Evolutionary conservation across 495 filamentous ascomycete species (phyloP).

Genomic region (Penicillium argentinense): DNA sequence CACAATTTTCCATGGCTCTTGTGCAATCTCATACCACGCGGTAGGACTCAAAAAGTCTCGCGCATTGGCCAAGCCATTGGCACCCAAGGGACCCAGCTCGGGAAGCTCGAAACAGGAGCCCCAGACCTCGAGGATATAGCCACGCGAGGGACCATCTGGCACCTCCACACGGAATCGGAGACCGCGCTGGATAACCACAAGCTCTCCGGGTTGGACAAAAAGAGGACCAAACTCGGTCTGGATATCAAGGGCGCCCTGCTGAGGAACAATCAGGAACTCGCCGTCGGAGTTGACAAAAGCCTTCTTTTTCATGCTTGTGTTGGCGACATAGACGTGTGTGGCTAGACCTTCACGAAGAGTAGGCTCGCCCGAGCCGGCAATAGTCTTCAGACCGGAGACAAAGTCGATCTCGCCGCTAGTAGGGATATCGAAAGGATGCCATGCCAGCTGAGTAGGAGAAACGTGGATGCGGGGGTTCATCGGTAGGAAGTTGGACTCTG

Average conservation of each 20-base stretch:
- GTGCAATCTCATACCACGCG: conserved; percentile 41
- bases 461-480: conserved; percentile 58
- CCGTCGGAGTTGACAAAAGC: conserved; percentile 52
- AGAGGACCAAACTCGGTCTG: conserved; percentile 51
- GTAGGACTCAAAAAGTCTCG: conserved; percentile 48
- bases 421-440: conserved; percentile 50
- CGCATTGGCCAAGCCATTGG: conserved; percentile 50
- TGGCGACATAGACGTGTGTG: conserved; percentile 46
- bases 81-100: conserved; percentile 50
- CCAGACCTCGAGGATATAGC: conserved; percentile 53
- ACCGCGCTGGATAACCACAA: conserved; percentile 48
- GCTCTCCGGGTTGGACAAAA: conserved; percentile 49
- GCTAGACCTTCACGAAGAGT: conserved; percentile 50
- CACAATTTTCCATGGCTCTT: conserved; percentile 46
- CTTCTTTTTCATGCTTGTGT: conserved; percentile 46
- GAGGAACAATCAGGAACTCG: conserved; percentile 49
- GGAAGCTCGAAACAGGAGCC: conserved; percentile 48
- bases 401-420: conserved; percentile 39
- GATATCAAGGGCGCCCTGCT: conserved; percentile 48
- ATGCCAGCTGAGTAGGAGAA: conserved; percentile 54
- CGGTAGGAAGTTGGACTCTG: conserved; percentile 48
- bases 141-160: conserved; percentile 46
- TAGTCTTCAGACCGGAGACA: conserved; percentile 46
- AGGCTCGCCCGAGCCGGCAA: conserved; percentile 51
- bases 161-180: conserved; percentile 47